Base-by-base conservation (phyloP, 2,329 filamentous ascomycete genomes). In the Scortechinia acanthostroma region DNA sequence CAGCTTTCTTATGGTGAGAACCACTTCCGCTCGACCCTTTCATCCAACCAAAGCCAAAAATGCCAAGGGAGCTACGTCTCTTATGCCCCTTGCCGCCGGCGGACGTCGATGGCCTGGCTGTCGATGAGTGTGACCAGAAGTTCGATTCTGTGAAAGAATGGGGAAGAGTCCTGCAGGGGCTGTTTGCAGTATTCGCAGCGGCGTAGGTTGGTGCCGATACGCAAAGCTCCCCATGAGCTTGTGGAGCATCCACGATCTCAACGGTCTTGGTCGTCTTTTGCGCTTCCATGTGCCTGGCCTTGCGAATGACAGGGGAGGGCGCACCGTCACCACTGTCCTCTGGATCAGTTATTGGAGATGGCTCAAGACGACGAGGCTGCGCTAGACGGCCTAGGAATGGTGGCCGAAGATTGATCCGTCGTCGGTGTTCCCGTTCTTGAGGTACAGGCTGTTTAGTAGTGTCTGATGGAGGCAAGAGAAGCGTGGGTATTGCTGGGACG, bases 11-110 rank as follows among this genome's bases (percentile, higher is more conserved):
- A 13, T 13, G 35, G 6, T 20, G 25, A 5, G 52, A 53, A 16
- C 53, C 53, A 30, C 58, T 54, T 1, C 53, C 51, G 33, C 52
- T 50, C 25, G 53, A 51, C 2, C 58, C 53, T 49, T 65, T 66
- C 53, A 66, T 61, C 63, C 63, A 66, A n/a, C 60, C 56, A 28
- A 64, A 58, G n/a, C 60, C 56, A 30, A 65, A 58, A 21, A 66
- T 55, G 1, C 60, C 55, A 4, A 62, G 49, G 2, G 63, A 65
- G 46, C 60, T 59, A 37, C 59, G 62, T 19, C 62, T 55, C 46
- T 63, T 62, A 45, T 61, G 57, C 6, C 62, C 61, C 19, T 50
- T 51, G 43, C 53, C 54, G 30, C 58, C 53, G 2, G 60, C 58
- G 23, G 58, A 58, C 5, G 49, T 48, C 2, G 55, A 56, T 19